phyloP scores from a whole-genome alignment of 805 yeast species.

The Teunomyces barrocoloradensis region DNA sequence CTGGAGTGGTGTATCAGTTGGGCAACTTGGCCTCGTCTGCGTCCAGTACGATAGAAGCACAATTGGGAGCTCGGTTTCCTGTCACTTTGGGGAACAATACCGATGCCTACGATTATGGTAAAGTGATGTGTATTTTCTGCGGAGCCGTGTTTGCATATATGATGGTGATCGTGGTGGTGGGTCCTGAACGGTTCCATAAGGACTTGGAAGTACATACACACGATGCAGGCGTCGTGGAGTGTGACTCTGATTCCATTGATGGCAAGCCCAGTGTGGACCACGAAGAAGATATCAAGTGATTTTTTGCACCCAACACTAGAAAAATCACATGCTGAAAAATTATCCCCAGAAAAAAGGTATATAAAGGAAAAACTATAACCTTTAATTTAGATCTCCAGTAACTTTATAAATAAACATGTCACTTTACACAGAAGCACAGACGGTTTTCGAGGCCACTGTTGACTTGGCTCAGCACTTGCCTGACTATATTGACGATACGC shows the following conservation, averaged over 20 bases:
- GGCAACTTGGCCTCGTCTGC: slow-evolving; percentile 75
- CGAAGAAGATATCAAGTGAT: neutral
- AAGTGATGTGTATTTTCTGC: slow-evolving; percentile 67
- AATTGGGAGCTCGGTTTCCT: slow-evolving; percentile 62
- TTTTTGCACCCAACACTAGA: slow-evolving; percentile 3
- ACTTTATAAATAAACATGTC: neutral
- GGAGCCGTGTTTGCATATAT: slow-evolving; percentile 60
- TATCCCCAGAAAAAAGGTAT: neutral
- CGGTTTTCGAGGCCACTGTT: slow-evolving; percentile 14
- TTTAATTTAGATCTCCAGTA: neutral
- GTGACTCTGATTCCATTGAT: neutral
- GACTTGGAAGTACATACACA: slow-evolving; percentile 17
- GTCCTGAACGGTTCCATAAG: slow-evolving; percentile 54
- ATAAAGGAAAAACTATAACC: neutral
- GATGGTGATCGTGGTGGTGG: slow-evolving; percentile 46
- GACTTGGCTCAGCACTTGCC: slow-evolving; percentile 17
- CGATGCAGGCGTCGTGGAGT: neutral
- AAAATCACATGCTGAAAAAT: slow-evolving; percentile 6
- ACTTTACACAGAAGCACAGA: slow-evolving; percentile 7
- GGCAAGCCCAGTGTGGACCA: neutral
- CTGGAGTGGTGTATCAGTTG: slow-evolving; percentile 64
- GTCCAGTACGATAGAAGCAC: slow-evolving; percentile 66
- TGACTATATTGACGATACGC: slow-evolving; percentile 20
- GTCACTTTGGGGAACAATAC: slow-evolving; percentile 20
- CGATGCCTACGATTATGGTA: slow-evolving; percentile 54